Evolutionary conservation across 1,284 basidiomycete species (phyloP), one percentile per base, ranked within the genome.

Genomic region (Cutaneotrichosporon curvatum): DNA sequence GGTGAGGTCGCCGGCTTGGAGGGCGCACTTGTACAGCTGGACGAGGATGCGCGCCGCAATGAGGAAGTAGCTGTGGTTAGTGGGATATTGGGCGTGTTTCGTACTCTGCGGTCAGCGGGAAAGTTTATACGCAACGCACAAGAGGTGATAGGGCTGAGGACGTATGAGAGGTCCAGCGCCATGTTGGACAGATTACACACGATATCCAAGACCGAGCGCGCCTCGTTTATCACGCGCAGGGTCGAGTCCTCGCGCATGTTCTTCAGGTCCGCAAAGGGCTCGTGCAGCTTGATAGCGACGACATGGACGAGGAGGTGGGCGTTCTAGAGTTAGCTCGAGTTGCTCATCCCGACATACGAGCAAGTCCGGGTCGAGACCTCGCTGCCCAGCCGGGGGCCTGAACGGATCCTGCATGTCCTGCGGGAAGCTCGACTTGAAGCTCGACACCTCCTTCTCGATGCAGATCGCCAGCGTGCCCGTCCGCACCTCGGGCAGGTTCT

Each of bases 251-350:
- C 60, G 16, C 47, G 36, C 0, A 58, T 53, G 43, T 63, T 54
- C 5, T 42, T 38, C 15, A 65, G 20, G 36, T 65, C 57, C 20
- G 66, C 66, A 46, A 63, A 65, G 0, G 58, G 58, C 43, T 68
- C 67, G 45, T 68, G 65, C 0, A 70, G 54, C n/a, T 59, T 54
- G 43, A 69, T 68, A 9, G 58, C 50, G 1, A 58, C 58, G 19
- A 63, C 47, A 21, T 61, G 59, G 14, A 58, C 55, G 2, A 68
- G 33, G 4, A 65, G 41, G 31, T 64, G 61, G 1, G 63, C 60
- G 37, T 47, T 53, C 63, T 65, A 40, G 44, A 33, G 4, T 41
- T n/a, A 21, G 16, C 22, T 10, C 30, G 7, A 32, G n/a, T 4
- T 59, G 12, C 12, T 28, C 25, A 7, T 28, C 25, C 60, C 49